Percentiles rank a stretch among this genome's conserved stretches.
phyloP scores from a whole-genome alignment of 306 rosid genomes.

The Senna siamea region DNA sequence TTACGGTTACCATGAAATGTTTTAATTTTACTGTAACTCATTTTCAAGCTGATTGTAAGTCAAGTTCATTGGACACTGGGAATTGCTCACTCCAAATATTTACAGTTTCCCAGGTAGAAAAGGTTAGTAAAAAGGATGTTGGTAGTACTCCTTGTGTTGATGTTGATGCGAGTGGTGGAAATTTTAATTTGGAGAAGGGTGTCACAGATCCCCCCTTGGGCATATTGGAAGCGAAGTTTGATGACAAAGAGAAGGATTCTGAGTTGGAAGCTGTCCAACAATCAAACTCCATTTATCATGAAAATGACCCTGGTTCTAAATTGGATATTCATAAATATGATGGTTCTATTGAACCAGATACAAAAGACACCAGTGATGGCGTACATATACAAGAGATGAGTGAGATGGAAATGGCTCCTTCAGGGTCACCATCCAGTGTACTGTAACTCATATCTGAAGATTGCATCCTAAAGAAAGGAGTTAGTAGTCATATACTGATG shows the following conservation, averaged over 20 bases:
- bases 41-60: too few relatives aligned
- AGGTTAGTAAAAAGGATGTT: conserved; percentile 41
- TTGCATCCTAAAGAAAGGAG: conserved; percentile 25
- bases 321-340: conserved; percentile 39
- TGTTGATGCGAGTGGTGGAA: conserved; percentile 46
- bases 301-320: conserved; percentile 33
- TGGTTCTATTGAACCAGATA: conserved; percentile 38
- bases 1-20: conserved; percentile 13
- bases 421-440: conserved; percentile 62
- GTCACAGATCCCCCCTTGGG: conserved; percentile 37
- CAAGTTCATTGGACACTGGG: conserved; percentile 18
- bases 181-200: conserved; percentile 44
- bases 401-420: conserved; percentile 49
- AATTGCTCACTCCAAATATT: conserved; percentile 28
- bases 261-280: conserved; percentile 39
- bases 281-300: conserved; percentile 42
- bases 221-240: conserved; percentile 42
- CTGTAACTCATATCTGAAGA: conserved; percentile 39
- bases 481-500: conserved; percentile 13
- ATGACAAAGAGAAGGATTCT: conserved; percentile 38
- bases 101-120: conserved; percentile 49
- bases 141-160: conserved; percentile 47
- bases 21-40: conserved; percentile 22
- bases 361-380: conserved; percentile 38
- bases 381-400: conserved; percentile 44